Evolutionary conservation across 257 asterid genomes (phyloP), one percentile per base, ranked within the genome.

Genomic region (Solanum tarijense): DNA sequence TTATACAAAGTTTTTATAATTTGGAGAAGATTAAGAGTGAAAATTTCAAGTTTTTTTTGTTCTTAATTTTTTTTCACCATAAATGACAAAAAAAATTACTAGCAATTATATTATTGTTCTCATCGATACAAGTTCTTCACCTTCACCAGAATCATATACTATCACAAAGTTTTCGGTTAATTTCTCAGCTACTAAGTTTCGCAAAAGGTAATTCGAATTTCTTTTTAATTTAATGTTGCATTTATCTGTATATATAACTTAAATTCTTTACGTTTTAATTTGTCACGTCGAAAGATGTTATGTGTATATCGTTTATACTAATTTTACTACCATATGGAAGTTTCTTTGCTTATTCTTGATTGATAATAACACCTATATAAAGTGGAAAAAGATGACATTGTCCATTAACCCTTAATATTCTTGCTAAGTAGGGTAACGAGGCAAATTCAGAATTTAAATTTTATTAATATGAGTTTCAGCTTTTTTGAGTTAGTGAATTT

Each of bases 31-130:
- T 32, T 72, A 12, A 72, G 46, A 73, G 52, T 36, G 48, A 74
- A 74, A 74, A 35, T 55, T 69, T 76, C 36, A 38, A 25, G 1
- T 2, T 55, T n/a, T 48, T 48, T 20, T 20, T 43, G 2, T 46
- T 36, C 73, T 39, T 23, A 58, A 16, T 14, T 48, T 48, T 52
- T 36, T 38, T 84, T 52, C 73, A 72, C 92, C 95, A 90, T 96
- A 96, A 96, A 96, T 96, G 98, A 94, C 98, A 92, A 95, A 34
- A 94, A 88, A 88, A 86, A 87, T 91, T 83, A 27, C 89, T 74
- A 93, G 93, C 41, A 48, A 48, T 48, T 48, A 48, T 48, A 48
- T 48, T 48, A 48, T 48, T 48, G 60, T 48, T 48, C 60, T 48
- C 23, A 89, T 90, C 2, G 92, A 89, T 58, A 91, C 78, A 7